Percentiles rank a stretch among this genome's conserved stretches.
Evolutionary conservation across 2,329 filamentous ascomycete genomes (phyloP).

Genomic region (Trichoderma gracile): DNA sequence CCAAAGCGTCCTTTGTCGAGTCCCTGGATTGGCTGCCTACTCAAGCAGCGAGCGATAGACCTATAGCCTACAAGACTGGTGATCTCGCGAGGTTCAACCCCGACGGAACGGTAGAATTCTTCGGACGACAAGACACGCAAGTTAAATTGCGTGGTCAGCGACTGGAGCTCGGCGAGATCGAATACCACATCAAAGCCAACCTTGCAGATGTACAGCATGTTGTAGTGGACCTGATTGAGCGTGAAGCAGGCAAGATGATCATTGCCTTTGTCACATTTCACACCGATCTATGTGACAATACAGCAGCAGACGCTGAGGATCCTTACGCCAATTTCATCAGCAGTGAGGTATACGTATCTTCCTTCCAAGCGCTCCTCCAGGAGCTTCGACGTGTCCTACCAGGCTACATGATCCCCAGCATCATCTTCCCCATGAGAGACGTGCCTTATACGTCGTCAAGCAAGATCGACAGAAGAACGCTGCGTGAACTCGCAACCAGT

Average conservation of each 20-base stretch:
- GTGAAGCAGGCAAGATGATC: slow-evolving; percentile 14
- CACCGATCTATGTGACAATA: not conserved
- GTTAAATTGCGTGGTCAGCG: slow-evolving; percentile 25
- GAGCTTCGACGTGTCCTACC: slow-evolving; percentile 7
- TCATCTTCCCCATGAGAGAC: slow-evolving; percentile 15
- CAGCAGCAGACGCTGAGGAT: not conserved
- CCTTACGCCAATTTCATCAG: not conserved
- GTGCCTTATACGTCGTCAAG: slow-evolving; percentile 23
- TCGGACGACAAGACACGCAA: slow-evolving; percentile 17
- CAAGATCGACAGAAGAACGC: slow-evolving; percentile 22
- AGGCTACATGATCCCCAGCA: slow-evolving; percentile 26
- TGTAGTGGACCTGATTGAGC: slow-evolving; percentile 16
- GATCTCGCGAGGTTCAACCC: slow-evolving; percentile 18
- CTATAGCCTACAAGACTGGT: slow-evolving; percentile 17
- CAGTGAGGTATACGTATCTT: not conserved
- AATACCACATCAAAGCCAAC: not conserved
- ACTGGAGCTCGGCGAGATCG: slow-evolving; percentile 20
- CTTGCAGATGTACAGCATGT: not conserved
- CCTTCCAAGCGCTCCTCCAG: not conserved
- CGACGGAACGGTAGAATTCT: slow-evolving; percentile 13
- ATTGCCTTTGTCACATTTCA: slow-evolving; percentile 19
- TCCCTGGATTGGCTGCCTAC: slow-evolving; percentile 9
- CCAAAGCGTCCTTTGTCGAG: slow-evolving; percentile 16
- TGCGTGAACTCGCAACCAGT: not conserved
- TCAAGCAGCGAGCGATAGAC: not conserved